phyloP scores from a whole-genome alignment of 1,284 basidiomycete species.

The Ganoderma lucidum region DNA sequence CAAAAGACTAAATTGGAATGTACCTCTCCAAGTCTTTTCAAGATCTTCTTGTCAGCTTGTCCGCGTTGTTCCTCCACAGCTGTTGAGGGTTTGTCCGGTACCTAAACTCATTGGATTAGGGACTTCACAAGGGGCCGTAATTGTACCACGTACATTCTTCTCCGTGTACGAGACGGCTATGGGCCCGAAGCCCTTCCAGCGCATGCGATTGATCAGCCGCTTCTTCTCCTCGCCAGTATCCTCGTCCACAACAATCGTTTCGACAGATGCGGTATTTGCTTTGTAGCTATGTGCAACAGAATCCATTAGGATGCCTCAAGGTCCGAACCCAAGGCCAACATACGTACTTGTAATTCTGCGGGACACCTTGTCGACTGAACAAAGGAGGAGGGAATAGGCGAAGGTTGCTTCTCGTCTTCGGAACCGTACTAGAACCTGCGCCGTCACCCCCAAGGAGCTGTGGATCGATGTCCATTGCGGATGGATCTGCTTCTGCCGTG shows the following conservation, averaged over 20 bases:
- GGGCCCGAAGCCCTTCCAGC: constrained; percentile 82
- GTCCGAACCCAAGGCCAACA: background rate
- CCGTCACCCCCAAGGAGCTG: constrained; percentile 33
- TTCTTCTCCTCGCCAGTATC: constrained; percentile 84
- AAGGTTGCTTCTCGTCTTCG: constrained; percentile 55
- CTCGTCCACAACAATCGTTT: constrained; percentile 69
- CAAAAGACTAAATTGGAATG: constrained; percentile 21
- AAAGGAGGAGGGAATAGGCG: constrained; percentile 84
- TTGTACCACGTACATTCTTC: constrained; percentile 49
- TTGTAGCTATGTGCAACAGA: constrained; percentile 65
- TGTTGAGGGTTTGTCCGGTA: constrained; percentile 71
- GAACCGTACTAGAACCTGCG: background rate
- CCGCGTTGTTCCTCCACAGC: constrained; percentile 62
- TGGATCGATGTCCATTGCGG: constrained; percentile 48
- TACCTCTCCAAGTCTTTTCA: constrained; percentile 69
- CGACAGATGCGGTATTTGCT: constrained; percentile 75
- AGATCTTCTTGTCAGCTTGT: constrained; percentile 65
- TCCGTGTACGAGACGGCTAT: constrained; percentile 76
- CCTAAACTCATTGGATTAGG: constrained; percentile 44
- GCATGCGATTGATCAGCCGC: constrained; percentile 79
- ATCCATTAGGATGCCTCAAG: background rate
- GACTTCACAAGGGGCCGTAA: background rate
- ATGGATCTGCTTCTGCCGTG: constrained; percentile 35
- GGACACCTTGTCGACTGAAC: constrained; percentile 81
- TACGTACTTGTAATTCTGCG: constrained; percentile 80